Base-by-base conservation (phyloP, 768 basidiomycete species). In the Gelatoporia subvermispora region DNA sequence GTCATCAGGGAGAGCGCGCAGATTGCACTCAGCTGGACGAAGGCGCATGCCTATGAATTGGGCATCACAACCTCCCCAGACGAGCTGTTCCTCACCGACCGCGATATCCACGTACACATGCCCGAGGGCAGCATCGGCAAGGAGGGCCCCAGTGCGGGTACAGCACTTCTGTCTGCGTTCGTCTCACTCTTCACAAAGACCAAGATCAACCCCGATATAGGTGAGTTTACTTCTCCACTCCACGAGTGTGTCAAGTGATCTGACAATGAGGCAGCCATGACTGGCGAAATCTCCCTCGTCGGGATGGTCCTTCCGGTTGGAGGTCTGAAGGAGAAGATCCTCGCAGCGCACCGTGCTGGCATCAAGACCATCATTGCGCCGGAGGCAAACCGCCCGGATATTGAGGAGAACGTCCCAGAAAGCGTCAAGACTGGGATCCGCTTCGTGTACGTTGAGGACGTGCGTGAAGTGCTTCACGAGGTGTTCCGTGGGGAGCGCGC, bases 231-330 rank as follows among this genome's bases (percentile, higher is more conserved):
- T 7, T 18, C 41, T 28, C 38, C 31, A 36, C 23, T 16, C 16
- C 9, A 20, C 22, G 21, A 31, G 41, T 17, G 18, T 42, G 7
- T 48, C 11, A 9, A 35, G 37, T 39, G 18, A 41, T 41, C 11
- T 23, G 28, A 13, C 44, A 3, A 22, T 47, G 25, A 44, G 1
- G 51, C 35, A 93, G 93, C 96, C 5, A 94, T 98, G 93, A 98
- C 96, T 0, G 96, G 96, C 15, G 96, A 99, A 67, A 93, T 99
- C 48, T 93, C 94, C 2, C 82, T 99, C 15, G 86, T 93, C 0
- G 96, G 96, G 0, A 93, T 96, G 67, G 95, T 99, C 8, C 76
- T 96, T 1, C 92, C 95, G 2, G 95, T 99, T 9, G 95, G 95
- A 8, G 95, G 95, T 0, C 69, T 98, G 54, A 97, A 96, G 72